These are phyloP conservation scores for Omphalea diandra DNA, from an alignment of 441 rosid genomes.

Conservation along the genomic window DNA sequence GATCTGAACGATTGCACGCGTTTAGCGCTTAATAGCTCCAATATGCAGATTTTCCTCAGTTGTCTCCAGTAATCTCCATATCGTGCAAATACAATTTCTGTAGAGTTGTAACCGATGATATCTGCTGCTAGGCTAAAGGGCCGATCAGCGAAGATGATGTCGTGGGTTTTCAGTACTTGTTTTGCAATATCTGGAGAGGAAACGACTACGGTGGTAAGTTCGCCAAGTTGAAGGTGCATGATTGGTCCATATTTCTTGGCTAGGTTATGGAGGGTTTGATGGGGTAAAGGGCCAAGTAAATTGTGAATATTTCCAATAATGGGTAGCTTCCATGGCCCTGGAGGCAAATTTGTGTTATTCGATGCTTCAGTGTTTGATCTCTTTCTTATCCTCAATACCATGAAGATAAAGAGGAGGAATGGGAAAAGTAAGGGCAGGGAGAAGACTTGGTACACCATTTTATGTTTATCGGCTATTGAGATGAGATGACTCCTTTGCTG, in stretches of 20 bases:
- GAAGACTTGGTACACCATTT: too few relatives aligned
- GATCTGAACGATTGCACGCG: too few relatives aligned
- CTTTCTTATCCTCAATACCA: neutral
- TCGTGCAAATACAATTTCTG: too few relatives aligned
- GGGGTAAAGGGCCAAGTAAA: neutral
- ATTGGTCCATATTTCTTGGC: neutral
- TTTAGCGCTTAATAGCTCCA: neutral
- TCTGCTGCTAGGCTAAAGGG: neutral
- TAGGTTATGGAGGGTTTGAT: neutral
- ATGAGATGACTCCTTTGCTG: too few relatives aligned
- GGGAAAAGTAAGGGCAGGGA: too few relatives aligned
- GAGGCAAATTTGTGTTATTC: neutral
- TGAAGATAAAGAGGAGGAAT: neutral
- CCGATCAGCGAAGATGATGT: neutral
- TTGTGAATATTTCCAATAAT: neutral
- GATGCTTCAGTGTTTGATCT: neutral
- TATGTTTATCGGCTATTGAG: too few relatives aligned
- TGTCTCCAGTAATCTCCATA: neutral
- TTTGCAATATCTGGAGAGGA: too few relatives aligned
- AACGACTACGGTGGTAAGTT: too few relatives aligned
- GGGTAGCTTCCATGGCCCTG: too few relatives aligned
- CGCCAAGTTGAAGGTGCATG: conserved; percentile 8
- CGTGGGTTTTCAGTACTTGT: neutral
- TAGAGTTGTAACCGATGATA: neutral
- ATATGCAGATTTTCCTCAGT: neutral